Percentiles rank a stretch among this genome's conserved stretches.
Conservation (phyloP, 768 basidiomycete species). For the Rhizopogon vesiculosus region DNA sequence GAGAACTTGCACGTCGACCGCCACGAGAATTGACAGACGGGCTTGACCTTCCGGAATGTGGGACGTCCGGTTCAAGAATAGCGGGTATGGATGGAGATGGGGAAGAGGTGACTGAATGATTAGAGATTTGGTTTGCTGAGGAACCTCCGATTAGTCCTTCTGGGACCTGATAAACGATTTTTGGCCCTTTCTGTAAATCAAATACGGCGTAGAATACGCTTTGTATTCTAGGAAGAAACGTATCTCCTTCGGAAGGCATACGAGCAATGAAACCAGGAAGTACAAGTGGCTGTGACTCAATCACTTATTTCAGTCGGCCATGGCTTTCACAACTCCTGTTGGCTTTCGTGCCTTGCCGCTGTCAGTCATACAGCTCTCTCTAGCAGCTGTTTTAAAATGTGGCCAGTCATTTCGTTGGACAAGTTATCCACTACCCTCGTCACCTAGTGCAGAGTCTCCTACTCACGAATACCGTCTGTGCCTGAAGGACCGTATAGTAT, state of each 20-base stretch:
- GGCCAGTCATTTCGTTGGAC: conserved; percentile 89
- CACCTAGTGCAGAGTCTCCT: conserved; percentile 12
- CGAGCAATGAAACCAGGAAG: neutral
- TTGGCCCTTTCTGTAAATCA: conserved; percentile 79
- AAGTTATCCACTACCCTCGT: conserved; percentile 36
- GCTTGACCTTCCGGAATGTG: conserved; percentile 49
- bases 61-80: conserved; percentile 26
- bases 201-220: conserved; percentile 96
- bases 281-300: neutral
- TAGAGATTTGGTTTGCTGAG: conserved; percentile 26
- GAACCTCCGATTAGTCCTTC: conserved; percentile 75
- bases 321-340: conserved; percentile 11
- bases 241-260: conserved; percentile 51
- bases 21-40: conserved; percentile 44
- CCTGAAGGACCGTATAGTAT: conserved; percentile 78
- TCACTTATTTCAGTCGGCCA: neutral
- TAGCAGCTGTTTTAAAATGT: conserved; percentile 72
- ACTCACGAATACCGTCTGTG: conserved; percentile 77
- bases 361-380: conserved; percentile 64
- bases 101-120: conserved; percentile 26
- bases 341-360: conserved; percentile 61
- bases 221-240: conserved; percentile 73
- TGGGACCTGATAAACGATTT: conserved; percentile 91
- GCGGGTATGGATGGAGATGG: conserved; percentile 28
- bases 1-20: conserved; percentile 38